Evolutionary conservation across 2,329 filamentous ascomycete genomes (phyloP), one percentile per base, ranked within the genome.

Genomic region (Nemania sp.): DNA sequence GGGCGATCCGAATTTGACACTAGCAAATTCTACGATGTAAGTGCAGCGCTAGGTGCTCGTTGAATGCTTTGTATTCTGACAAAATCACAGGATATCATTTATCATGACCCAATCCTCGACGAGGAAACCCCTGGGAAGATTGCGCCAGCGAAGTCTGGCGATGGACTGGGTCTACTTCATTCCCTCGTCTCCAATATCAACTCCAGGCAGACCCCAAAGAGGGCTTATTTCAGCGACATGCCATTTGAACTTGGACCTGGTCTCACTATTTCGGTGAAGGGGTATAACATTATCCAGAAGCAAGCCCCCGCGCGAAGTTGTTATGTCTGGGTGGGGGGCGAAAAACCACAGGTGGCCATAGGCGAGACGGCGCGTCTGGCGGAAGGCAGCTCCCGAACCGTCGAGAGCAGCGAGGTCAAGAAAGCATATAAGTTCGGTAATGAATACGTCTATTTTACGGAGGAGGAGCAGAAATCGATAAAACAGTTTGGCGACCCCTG

Each of bases 381-480:
- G 3, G 90, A 92, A 62, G 91, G 96, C 67, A 92, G 87, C 17
- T 85, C 89, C 2, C 83, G 88, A 39, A 86, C 87, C 0, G 87
- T 98, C 0, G 89, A 96, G 64, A 93, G 93, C 68, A 78, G 78
- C 2, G 92, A 98, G 69, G 85, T 96, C 18, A 90, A 90, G 60
- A 97, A 95, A 75, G 95, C 94, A 0, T 99, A 95, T 80, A 97
- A 95, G 69, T 98, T 98, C 71, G 95, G 94, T 12, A 93, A 92
- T 40, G 91, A 96, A 66, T 92, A 92, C 49, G 86, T 99, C 48
- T 84, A 89, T 50, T 99, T 99, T 73, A 88, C 88, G 0, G 84
- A 88, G 0, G 92, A 97, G 35, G 94, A 99, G 73, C 87, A 94
- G 62, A 89, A 88, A 59, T 79, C 83, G 18, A 81, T 99, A 60